phyloP scores from a whole-genome alignment of 352 stramenopile genomes.

The Phytopythium chamaehyphon region DNA sequence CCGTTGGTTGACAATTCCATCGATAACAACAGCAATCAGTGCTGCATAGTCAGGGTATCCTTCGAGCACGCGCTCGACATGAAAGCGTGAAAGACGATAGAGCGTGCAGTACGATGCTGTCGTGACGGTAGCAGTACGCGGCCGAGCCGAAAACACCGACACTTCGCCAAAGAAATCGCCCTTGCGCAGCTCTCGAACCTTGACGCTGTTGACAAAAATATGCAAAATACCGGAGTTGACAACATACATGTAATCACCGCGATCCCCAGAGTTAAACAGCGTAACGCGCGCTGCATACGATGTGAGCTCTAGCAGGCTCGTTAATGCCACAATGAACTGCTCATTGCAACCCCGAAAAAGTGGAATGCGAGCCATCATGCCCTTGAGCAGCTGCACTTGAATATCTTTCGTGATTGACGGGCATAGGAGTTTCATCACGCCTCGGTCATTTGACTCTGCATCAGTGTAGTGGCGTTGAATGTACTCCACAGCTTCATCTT shows the following conservation, averaged over 20 bases:
- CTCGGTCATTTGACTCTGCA: conserved; percentile 60
- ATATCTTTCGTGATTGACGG: conserved; percentile 75
- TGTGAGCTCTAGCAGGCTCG: conserved; percentile 60
- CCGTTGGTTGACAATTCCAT: conserved; percentile 42
- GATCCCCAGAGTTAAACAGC: conserved; percentile 49
- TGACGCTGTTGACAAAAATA: conserved; percentile 51
- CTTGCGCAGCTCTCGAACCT: conserved; percentile 60
- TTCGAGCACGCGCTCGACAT: conserved; percentile 55
- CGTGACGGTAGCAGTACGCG: conserved; percentile 48
- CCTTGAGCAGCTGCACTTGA: conserved; percentile 60
- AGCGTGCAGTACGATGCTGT: conserved; percentile 64
- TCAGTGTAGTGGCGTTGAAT: conserved; percentile 67
- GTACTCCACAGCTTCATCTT: conserved; percentile 51
- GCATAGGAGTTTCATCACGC: conserved; percentile 59
- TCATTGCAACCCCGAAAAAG: conserved; percentile 60
- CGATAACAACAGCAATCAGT: conserved; percentile 34
- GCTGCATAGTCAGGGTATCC: conserved; percentile 52
- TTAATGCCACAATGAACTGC: conserved; percentile 62
- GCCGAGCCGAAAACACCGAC: conserved; percentile 60
- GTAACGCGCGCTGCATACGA: conserved; percentile 50
- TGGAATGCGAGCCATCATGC: conserved; percentile 50
- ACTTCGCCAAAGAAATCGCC: conserved; percentile 72
- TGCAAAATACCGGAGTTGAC: conserved; percentile 59
- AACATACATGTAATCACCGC: conserved; percentile 71
- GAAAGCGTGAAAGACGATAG: conserved; percentile 57